Conservation (phyloP, 164 flowering plant genomes). For the Vitis labrusca region DNA sequence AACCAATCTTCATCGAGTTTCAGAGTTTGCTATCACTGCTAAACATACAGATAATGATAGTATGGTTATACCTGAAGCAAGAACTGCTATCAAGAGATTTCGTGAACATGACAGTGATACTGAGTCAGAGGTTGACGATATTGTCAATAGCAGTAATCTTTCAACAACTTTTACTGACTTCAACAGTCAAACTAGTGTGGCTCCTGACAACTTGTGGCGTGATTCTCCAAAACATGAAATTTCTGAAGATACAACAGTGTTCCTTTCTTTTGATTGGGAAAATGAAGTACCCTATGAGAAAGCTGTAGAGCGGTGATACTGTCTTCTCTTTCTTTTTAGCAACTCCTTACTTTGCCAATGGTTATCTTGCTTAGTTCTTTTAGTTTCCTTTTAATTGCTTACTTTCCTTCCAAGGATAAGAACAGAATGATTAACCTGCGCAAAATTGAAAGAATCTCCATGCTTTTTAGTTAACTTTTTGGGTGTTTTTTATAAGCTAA, state of each 20-base stretch:
- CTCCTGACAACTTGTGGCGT: constrained; percentile 33
- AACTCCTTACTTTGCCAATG: neutral
- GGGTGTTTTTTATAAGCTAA: no score
- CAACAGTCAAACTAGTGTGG: constrained; percentile 26
- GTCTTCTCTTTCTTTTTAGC: neutral
- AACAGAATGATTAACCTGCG: no score
- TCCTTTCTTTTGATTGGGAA: constrained; percentile 91
- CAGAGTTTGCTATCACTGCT: constrained; percentile 73
- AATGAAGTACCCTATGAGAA: constrained; percentile 93
- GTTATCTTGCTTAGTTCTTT: neutral
- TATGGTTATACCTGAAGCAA: constrained; percentile 35
- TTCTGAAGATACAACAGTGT: constrained; percentile 49
- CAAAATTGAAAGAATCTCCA: no score
- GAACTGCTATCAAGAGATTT: constrained; percentile 59
- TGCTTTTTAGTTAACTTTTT: no score
- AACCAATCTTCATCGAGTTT: constrained; percentile 88
- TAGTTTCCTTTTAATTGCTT: neutral
- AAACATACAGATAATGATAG: constrained; percentile 35
- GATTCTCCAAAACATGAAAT: constrained; percentile 45
- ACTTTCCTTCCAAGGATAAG: no score
- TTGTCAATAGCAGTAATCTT: constrained; percentile 32
- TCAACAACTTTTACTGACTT: constrained; percentile 40
- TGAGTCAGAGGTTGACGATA: constrained; percentile 84
- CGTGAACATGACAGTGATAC: constrained; percentile 82
- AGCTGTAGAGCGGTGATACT: constrained; percentile 79